Evolutionary conservation across 2,329 filamentous ascomycete species (phyloP).

Genomic region (Trichoderma asperellum): DNA sequence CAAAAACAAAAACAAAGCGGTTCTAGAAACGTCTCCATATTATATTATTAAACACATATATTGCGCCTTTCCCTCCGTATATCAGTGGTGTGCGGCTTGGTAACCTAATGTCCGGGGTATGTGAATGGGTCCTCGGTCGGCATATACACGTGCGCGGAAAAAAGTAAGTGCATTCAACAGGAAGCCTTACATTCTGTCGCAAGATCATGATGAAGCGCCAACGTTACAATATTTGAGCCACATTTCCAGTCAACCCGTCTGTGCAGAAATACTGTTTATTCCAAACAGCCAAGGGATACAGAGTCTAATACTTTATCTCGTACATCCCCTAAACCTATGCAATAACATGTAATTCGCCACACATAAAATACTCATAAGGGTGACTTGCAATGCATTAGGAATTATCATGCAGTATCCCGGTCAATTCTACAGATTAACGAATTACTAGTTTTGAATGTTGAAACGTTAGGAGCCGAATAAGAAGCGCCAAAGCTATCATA

Average conservation of each 20-base stretch:
- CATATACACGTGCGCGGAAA: not conserved
- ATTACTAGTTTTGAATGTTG: too few species aligned
- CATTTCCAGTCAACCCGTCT: not conserved
- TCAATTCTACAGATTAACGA: too few species aligned
- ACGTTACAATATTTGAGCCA: not conserved
- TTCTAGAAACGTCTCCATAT: not conserved
- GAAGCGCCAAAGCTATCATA: too few species aligned
- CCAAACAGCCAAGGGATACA: too few species aligned
- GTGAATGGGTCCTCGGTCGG: not conserved
- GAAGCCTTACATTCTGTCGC: not conserved
- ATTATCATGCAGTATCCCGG: too few species aligned
- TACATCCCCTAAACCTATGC: too few species aligned
- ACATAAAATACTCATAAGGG: too few species aligned
- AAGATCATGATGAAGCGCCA: not conserved
- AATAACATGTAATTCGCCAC: too few species aligned
- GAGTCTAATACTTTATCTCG: too few species aligned
- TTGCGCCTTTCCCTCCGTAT: not conserved
- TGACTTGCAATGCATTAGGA: too few species aligned
- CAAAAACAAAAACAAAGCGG: not conserved
- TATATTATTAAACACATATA: not conserved
- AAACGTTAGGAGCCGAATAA: too few species aligned
- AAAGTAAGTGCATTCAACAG: not conserved
- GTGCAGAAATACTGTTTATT: not conserved
- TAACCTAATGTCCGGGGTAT: not conserved
- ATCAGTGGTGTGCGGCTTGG: not conserved